Percentiles rank a stretch among this genome's conserved stretches.
Conservation (phyloP, 805 yeast genomes). For the Candida ponderosae region DNA sequence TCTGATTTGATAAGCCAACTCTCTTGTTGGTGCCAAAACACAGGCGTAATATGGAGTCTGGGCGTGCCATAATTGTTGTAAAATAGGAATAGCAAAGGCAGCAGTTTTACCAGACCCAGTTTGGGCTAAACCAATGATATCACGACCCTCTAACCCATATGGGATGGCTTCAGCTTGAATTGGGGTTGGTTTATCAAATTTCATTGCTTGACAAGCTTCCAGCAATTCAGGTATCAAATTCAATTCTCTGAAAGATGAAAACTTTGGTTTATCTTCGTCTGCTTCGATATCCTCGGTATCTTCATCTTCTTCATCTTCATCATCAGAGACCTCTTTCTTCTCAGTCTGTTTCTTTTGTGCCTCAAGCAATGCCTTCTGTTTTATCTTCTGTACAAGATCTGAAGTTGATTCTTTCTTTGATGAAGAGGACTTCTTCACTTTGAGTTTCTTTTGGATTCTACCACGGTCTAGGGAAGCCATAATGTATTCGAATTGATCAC, state of each 20-base stretch:
- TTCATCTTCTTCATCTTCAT: conserved; percentile 8
- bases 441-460: conserved; percentile 15
- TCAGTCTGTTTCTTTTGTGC: conserved; percentile 15
- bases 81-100: conserved; percentile 93
- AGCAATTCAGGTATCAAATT: conserved; percentile 70
- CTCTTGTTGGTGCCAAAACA: conserved; percentile 82
- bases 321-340: conserved; percentile 9
- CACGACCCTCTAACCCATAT: conserved; percentile 82
- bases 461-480: conserved; percentile 1
- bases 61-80: conserved; percentile 84
- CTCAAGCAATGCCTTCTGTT: conserved; percentile 28
- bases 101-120: conserved; percentile 99
- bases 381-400: conserved; percentile 51
- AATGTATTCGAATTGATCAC: background rate
- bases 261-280: conserved; percentile 15
- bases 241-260: conserved; percentile 43
- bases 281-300: conserved; percentile 2
- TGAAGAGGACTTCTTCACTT: conserved; percentile 14
- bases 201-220: conserved; percentile 70
- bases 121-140: conserved; percentile 92
- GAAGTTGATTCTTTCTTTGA: conserved; percentile 28
- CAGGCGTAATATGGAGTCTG: conserved; percentile 86
- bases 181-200: conserved; percentile 82
- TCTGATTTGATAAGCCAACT: conserved; percentile 79
- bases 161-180: conserved; percentile 91